Evolutionary conservation across 1,139 yeast species (phyloP), one percentile per base, ranked within the genome.

Genomic region (Yamadazyma mexicana): DNA sequence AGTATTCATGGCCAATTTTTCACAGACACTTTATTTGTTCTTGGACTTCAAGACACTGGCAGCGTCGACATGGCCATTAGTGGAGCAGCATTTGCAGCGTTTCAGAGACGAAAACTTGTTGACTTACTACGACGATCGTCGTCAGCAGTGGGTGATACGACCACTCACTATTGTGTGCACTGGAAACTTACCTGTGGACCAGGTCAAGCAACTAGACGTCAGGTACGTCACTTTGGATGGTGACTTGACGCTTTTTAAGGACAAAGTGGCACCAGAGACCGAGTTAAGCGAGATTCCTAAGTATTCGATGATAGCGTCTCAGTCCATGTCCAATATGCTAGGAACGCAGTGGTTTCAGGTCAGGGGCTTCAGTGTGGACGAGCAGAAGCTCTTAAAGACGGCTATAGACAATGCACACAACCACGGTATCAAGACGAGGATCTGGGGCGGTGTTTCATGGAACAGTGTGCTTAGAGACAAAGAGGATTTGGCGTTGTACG

Each of bases 381-480:
- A 63, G 33, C 52, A 51, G 40, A 11, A 32, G 4, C 50, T 33
- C 16, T 40, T 68, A 23, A 42, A 49, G 12, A 36, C 40, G 1
- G 46, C 40, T 35, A 55, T 67, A 31, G 58, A 57, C 17, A 42
- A 38, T 20, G 73, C 73, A 12, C 73, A 69, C 43, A 40, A 54
- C 23, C 54, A 57, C 39, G 61, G 60, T 3, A 49, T 69, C 33
- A 64, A 62, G 41, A 65, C 74, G 0, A 55, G 75, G 43, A 50
- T 69, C n/a, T 69, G 75, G 75, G 74, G 73, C 14, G 71, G 64
- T 22, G 49, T 64, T 4, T 56, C 58, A 12, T 69, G 71, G 72
- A 73, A 73, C 7, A 47, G 45, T 22, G 44, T 51, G 34, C 46
- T 67, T 31, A 51, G 61, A 28, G 49, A 62, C 33, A 46, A 58